Base-by-base conservation (phyloP, 2,329 filamentous ascomycete genomes). In the Fusarium nematophilum region DNA sequence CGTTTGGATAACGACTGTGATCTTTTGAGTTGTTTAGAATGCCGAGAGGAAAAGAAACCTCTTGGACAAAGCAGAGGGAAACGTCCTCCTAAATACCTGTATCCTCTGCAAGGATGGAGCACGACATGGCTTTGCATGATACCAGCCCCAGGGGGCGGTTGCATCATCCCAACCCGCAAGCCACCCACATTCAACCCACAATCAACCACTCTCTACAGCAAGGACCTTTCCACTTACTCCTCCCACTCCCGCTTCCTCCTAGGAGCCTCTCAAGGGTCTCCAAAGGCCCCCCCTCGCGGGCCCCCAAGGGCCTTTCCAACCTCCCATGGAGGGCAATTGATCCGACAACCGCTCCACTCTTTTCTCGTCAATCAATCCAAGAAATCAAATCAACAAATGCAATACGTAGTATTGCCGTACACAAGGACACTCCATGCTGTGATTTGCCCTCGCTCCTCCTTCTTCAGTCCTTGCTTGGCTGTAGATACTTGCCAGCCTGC, bases 151-250 rank as follows among this genome's bases (percentile, higher is more conserved):
- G 60, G 59, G 59, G 59, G 59, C 59, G 59, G 59, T 63, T 64
- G 59, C 59, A 63, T 64, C 59, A 63, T 60, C 59, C 59, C 45
- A 63, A 63, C 50, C 45, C 52, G n/a, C 57, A 59, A 59, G 42
- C 55, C 57, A 59, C 57, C 54, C 56, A 59, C 56, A n/a, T n/a
- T n/a, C n/a, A n/a, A n/a, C n/a, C n/a, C n/a, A n/a, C n/a, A n/a
- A n/a, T n/a, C n/a, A n/a, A n/a, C n/a, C n/a, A n/a, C n/a, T n/a
- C n/a, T n/a, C n/a, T n/a, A n/a, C n/a, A n/a, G n/a, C n/a, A n/a
- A n/a, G n/a, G n/a, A n/a, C n/a, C n/a, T n/a, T n/a, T n/a, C n/a
- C n/a, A n/a, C n/a, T n/a, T n/a, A n/a, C n/a, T n/a, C n/a, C n/a
- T n/a, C n/a, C n/a, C n/a, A n/a, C n/a, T n/a, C n/a, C n/a, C n/a